Conservation (phyloP, 2,329 filamentous ascomycete species). For the Zasmidium angulare region DNA sequence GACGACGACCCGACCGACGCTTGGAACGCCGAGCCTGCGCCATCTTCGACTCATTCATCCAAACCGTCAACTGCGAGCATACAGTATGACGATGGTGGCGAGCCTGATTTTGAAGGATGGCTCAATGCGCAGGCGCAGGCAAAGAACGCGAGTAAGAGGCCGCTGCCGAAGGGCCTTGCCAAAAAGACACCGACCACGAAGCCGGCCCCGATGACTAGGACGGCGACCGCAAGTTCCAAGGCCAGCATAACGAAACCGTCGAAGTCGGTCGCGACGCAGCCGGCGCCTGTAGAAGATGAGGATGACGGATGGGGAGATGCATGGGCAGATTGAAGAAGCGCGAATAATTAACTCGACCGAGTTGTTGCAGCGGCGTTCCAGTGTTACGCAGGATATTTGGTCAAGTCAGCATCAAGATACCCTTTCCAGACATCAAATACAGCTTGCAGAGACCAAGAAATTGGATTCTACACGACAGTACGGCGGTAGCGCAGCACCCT, state of each 20-base stretch:
- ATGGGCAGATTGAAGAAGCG: conserved; percentile 25
- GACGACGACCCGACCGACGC: conserved; percentile 48
- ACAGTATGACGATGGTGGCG: conserved; percentile 76
- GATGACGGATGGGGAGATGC: conserved; percentile 44
- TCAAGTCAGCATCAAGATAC: neutral
- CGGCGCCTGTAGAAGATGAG: conserved; percentile 37
- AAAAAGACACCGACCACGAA: conserved; percentile 53
- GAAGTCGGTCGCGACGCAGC: conserved; percentile 9
- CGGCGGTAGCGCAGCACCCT: too few relatives aligned
- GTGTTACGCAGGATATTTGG: too few relatives aligned
- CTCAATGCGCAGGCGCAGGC: conserved; percentile 78
- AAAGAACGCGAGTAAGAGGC: conserved; percentile 64
- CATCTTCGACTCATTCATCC: conserved; percentile 34
- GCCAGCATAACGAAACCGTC: conserved; percentile 23
- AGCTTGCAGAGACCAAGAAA: too few relatives aligned
- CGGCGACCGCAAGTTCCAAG: conserved; percentile 25
- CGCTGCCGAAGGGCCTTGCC: conserved; percentile 77
- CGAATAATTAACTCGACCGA: too few relatives aligned
- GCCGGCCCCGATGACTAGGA: conserved; percentile 25
- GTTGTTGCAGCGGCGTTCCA: too few relatives aligned
- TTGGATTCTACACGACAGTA: too few relatives aligned
- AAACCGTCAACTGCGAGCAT: conserved; percentile 28
- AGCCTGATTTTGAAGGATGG: conserved; percentile 97
- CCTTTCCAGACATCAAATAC: neutral
- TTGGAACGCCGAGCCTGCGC: conserved; percentile 14